Percentiles rank a stretch among this genome's conserved stretches.
Evolutionary conservation across 2,329 filamentous ascomycete genomes (phyloP).

Genomic region (Celoporthe dispersa): DNA sequence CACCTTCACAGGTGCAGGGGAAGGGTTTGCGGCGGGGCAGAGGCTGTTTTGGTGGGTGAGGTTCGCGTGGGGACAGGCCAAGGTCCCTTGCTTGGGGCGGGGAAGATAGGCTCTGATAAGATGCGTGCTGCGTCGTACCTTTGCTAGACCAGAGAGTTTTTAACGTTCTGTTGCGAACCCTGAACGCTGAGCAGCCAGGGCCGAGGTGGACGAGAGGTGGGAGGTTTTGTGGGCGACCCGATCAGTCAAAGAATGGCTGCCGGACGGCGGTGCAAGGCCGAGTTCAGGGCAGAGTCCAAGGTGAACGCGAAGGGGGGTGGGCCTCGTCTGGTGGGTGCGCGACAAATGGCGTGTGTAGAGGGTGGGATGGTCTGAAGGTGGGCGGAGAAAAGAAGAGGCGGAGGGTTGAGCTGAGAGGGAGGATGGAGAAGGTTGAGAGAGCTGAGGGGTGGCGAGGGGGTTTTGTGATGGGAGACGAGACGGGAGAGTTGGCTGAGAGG

Average conservation of each 20-base stretch:
- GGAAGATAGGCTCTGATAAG: constrained; percentile 29
- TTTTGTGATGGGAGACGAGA: constrained; percentile 19
- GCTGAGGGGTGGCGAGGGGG: constrained; percentile 18
- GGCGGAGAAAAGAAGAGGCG: neutral
- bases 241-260: neutral
- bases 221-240: neutral
- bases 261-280: neutral
- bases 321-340: neutral
- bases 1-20: constrained; percentile 18
- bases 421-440: constrained; percentile 27
- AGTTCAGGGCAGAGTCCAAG: neutral
- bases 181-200: neutral
- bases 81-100: constrained; percentile 21
- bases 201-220: neutral
- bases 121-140: neutral
- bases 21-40: constrained; percentile 30
- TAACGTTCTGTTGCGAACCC: neutral
- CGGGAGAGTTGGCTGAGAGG: constrained; percentile 21
- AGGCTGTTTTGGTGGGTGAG: constrained; percentile 15
- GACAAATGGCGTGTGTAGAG: neutral
- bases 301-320: neutral
- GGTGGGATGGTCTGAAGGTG: neutral
- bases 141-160: constrained; percentile 1
- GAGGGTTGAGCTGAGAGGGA: constrained; percentile 20
- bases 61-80: constrained; percentile 15